Percentiles rank a stretch among this genome's conserved stretches.
These are phyloP conservation scores for Parasitella parasitica DNA, from an alignment of 371 early-diverging fungal species.

Conservation along the genomic window DNA sequence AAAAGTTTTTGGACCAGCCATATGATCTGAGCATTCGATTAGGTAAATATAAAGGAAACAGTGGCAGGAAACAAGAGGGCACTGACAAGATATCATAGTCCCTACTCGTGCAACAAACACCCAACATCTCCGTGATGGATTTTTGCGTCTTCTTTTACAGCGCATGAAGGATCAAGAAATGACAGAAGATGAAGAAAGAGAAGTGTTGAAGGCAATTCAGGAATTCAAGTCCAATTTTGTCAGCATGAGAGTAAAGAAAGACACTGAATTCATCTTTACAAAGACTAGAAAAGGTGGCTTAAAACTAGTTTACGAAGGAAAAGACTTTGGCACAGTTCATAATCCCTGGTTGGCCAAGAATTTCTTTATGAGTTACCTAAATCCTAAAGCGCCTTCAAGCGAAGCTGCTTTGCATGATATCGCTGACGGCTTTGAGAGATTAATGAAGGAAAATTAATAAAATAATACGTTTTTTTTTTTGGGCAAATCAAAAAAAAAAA, in stretches of 20 bases:
- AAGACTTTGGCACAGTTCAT: constrained; percentile 49
- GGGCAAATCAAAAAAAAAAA: too few relatives aligned
- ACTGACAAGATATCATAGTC: constrained; percentile 12
- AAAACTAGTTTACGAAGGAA: constrained; percentile 59
- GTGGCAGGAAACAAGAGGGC: too few relatives aligned
- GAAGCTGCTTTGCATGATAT: constrained; percentile 28
- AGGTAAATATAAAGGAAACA: constrained; percentile 17
- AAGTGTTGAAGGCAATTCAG: constrained; percentile 54
- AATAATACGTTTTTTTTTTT: not conserved
- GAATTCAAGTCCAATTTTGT: constrained; percentile 66
- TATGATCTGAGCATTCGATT: constrained; percentile 48
- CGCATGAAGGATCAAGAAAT: constrained; percentile 46
- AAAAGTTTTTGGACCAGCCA: constrained; percentile 40
- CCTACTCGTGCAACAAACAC: constrained; percentile 66
- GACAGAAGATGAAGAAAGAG: constrained; percentile 45
- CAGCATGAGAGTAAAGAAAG: constrained; percentile 57
- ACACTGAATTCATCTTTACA: constrained; percentile 62
- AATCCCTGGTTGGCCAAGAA: constrained; percentile 64
- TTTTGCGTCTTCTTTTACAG: constrained; percentile 56
- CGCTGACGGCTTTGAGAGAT: constrained; percentile 18
- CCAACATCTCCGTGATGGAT: constrained; percentile 74
- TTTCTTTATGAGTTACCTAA: constrained; percentile 65
- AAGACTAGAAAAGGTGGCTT: constrained; percentile 60
- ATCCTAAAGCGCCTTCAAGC: constrained; percentile 59
- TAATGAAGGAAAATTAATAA: constrained; percentile 11